phyloP scores from a whole-genome alignment of 306 rosid species.

The Prunus davidiana region DNA sequence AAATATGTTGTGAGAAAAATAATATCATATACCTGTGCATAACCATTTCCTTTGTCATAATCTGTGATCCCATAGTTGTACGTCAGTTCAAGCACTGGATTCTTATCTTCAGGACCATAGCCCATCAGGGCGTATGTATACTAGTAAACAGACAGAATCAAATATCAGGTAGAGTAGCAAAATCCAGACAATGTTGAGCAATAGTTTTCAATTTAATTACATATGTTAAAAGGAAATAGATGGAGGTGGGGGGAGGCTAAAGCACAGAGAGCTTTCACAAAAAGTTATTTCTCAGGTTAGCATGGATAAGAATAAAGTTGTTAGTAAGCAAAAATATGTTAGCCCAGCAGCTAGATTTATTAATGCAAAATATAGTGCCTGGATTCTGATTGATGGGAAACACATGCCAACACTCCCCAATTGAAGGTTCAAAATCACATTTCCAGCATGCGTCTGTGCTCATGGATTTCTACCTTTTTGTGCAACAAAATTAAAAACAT shows the following conservation, averaged over 20 bases:
- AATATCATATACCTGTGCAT: slow-evolving; percentile 60
- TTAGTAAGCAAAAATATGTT: not conserved
- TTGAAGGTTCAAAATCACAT: not conserved
- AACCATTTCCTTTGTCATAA: slow-evolving; percentile 71
- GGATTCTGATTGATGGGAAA: not conserved
- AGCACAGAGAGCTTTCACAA: not conserved
- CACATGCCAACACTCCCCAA: not conserved
- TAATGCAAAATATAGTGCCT: not conserved
- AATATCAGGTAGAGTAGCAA: slow-evolving; percentile 2
- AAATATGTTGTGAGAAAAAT: not conserved
- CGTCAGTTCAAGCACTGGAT: slow-evolving; percentile 59
- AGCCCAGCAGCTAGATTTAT: not conserved
- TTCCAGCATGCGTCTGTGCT: not conserved
- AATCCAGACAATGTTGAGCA: not conserved
- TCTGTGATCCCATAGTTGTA: slow-evolving; percentile 66
- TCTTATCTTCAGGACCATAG: slow-evolving; percentile 73
- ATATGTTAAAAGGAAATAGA: not conserved
- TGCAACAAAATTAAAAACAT: not conserved
- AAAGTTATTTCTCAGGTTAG: too few relatives aligned
- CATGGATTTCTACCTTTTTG: not conserved
- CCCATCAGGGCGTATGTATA: slow-evolving; percentile 58
- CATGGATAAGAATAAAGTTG: not conserved
- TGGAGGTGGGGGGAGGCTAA: not conserved
- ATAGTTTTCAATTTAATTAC: not conserved
- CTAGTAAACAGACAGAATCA: slow-evolving; percentile 27